Evolutionary conservation across 2,329 filamentous ascomycete genomes (phyloP).

Genomic region (Aureobasidium namibiae): DNA sequence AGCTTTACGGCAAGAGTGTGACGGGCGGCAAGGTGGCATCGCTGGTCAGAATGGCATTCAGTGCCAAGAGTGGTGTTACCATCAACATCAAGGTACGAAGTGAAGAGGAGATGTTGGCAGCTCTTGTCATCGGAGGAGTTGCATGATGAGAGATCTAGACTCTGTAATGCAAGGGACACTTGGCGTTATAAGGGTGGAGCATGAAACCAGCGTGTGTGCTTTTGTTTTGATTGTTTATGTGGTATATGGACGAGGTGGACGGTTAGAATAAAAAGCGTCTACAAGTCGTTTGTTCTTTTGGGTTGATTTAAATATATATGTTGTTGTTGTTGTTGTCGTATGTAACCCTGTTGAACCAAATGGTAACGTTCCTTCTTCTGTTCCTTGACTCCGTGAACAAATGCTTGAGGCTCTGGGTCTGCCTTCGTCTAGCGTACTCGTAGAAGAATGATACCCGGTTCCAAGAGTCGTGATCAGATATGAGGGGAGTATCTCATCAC

Average conservation of each 20-base stretch:
- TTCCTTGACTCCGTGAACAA: too few relatives aligned
- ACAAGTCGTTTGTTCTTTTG: background rate
- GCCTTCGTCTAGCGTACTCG: too few relatives aligned
- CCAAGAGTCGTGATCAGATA: too few relatives aligned
- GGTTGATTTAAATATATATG: background rate
- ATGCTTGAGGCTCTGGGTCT: too few relatives aligned
- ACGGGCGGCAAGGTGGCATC: conserved; percentile 82
- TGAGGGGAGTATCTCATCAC: too few relatives aligned
- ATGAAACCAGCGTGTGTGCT: conserved; percentile 10
- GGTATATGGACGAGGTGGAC: background rate
- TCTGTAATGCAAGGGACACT: background rate
- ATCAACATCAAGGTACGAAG: conserved; percentile 89
- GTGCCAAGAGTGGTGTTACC: conserved; percentile 84
- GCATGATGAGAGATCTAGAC: conserved; percentile 46
- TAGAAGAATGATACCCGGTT: too few relatives aligned
- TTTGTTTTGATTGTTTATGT: background rate
- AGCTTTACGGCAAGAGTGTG: conserved; percentile 92
- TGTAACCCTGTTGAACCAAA: background rate
- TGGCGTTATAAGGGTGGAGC: conserved; percentile 7
- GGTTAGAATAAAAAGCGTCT: conserved; percentile 11
- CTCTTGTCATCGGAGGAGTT: conserved; percentile 75
- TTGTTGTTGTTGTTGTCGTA: background rate
- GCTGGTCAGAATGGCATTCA: conserved; percentile 86
- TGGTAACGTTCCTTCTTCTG: too few relatives aligned
- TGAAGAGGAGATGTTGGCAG: conserved; percentile 86